phyloP scores from a whole-genome alignment of 495 filamentous ascomycete species.

The Cetradonia linearis region DNA sequence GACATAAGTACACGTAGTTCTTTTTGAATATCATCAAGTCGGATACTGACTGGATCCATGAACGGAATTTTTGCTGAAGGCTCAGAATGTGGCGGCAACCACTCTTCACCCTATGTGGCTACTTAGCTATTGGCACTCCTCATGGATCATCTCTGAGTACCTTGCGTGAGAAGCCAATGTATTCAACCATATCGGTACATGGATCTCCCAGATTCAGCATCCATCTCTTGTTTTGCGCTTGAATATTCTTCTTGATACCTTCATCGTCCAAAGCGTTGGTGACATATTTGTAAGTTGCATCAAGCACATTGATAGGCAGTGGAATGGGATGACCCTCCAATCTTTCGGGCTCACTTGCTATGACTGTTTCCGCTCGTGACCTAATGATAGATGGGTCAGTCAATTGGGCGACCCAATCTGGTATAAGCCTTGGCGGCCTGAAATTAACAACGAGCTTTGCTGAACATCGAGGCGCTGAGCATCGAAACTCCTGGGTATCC shows the following conservation, averaged over 20 bases:
- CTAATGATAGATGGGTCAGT: constrained; percentile 45
- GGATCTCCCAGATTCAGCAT: constrained; percentile 54
- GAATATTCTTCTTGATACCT: constrained; percentile 44
- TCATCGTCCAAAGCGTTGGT: constrained; percentile 45
- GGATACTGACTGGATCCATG: constrained; percentile 35
- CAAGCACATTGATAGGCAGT: constrained; percentile 40
- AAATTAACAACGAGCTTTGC: constrained; percentile 46
- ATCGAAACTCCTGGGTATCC: constrained; percentile 44
- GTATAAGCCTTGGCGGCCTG: constrained; percentile 41
- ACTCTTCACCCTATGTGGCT: constrained; percentile 27
- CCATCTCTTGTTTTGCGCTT: constrained; percentile 62
- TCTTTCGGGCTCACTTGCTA: constrained; percentile 46
- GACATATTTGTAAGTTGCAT: constrained; percentile 52
- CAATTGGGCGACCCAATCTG: constrained; percentile 43
- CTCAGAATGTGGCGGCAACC: constrained; percentile 39
- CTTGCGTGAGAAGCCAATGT: constrained; percentile 48
- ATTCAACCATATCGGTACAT: constrained; percentile 52
- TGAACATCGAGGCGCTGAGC: constrained; percentile 47
- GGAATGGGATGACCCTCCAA: constrained; percentile 43
- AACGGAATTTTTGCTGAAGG: constrained; percentile 33
- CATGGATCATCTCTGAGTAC: constrained; percentile 24
- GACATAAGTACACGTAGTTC: constrained; percentile 42
- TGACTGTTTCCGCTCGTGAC: constrained; percentile 42
- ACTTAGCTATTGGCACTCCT: neutral
- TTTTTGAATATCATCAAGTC: constrained; percentile 46